Conservation (phyloP, 2,329 filamentous ascomycete genomes). For the Botrytis porri region DNA sequence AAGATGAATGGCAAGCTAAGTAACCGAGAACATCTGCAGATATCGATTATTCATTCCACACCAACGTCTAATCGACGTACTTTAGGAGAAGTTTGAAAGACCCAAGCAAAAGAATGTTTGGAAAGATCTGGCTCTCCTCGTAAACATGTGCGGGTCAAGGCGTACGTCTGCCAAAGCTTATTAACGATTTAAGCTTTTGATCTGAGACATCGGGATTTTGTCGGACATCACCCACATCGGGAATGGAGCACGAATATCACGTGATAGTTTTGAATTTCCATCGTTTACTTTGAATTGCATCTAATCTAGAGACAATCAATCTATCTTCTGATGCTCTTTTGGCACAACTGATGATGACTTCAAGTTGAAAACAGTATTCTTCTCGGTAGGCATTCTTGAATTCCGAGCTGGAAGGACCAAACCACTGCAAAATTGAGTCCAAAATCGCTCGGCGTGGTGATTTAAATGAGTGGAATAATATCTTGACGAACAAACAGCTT, state of each 20-base stretch:
- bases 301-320: not conserved
- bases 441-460: not conserved
- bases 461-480: not conserved
- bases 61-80: not conserved
- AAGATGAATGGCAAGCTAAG: accelerated
- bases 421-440: not conserved
- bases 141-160: not conserved
- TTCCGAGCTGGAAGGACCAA: not conserved
- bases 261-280: not conserved
- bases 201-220: not conserved
- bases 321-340: not conserved
- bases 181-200: not conserved
- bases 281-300: not conserved
- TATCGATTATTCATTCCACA: not conserved
- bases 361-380: not conserved
- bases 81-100: not conserved
- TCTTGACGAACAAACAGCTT: not conserved
- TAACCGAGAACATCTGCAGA: not conserved
- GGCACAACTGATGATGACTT: not conserved
- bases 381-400: not conserved
- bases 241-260: not conserved
- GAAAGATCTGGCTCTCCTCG: not conserved
- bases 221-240: not conserved
- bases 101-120: not conserved
- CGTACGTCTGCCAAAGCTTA: not conserved